A percentile compares a stretch with the other conserved stretches of the same genome.
phyloP scores from a whole-genome alignment of 2,329 filamentous ascomycete species.

The Fusarium sp. region DNA sequence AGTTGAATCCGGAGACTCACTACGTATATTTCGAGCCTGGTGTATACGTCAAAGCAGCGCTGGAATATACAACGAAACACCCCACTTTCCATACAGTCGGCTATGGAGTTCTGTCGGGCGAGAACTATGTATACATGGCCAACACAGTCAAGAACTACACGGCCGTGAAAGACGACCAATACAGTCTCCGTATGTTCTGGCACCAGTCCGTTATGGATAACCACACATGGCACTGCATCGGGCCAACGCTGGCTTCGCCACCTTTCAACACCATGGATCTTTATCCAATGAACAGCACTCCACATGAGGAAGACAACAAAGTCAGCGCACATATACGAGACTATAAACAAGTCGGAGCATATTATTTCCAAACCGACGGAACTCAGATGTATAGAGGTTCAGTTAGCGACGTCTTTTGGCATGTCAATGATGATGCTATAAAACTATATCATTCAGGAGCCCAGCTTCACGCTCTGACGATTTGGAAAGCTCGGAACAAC shows the following conservation, averaged over 20 bases:
- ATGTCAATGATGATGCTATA: neutral
- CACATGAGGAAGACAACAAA: neutral
- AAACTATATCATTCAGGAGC: neutral
- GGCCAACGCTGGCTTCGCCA: fast-evolving
- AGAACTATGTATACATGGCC: neutral
- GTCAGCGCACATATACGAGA: neutral
- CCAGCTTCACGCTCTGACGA: neutral
- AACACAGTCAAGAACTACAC: neutral
- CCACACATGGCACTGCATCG: neutral
- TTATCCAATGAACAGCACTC: neutral
- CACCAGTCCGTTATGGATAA: neutral
- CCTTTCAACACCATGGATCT: neutral
- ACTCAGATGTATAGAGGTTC: neutral
- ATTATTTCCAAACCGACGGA: neutral
- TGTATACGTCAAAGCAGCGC: neutral
- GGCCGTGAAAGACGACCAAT: neutral
- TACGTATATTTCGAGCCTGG: neutral
- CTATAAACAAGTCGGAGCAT: neutral
- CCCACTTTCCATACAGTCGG: neutral
- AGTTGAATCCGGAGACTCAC: neutral
- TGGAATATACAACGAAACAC: neutral
- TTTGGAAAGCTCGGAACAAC: neutral
- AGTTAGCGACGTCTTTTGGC: neutral
- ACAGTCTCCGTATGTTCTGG: neutral
- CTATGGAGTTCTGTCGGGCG: neutral